phyloP scores from a whole-genome alignment of 768 basidiomycete species.

The Punctularia strigosozonata region DNA sequence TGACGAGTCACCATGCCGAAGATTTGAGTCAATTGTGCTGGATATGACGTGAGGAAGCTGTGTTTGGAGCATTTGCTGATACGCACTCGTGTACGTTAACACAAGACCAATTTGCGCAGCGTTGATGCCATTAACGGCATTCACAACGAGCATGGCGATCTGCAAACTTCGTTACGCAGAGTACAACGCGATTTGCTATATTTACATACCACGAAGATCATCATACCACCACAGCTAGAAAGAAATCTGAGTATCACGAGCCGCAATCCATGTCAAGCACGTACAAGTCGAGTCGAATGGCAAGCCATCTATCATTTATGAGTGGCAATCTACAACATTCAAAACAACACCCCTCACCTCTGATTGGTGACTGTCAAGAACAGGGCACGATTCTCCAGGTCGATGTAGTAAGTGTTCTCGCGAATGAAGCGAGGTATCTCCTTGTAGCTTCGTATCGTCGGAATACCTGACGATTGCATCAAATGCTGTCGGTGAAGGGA shows the following conservation, averaged over 20 bases:
- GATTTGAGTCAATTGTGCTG: slow-evolving; percentile 39
- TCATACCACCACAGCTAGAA: slow-evolving; percentile 50
- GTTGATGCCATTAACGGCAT: slow-evolving; percentile 41
- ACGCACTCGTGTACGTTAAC: slow-evolving; percentile 50
- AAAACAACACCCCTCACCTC: slow-evolving; percentile 22
- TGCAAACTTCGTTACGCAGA: slow-evolving; percentile 11
- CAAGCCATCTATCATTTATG: slow-evolving; percentile 42
- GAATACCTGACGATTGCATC: no score
- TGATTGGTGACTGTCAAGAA: slow-evolving; percentile 58
- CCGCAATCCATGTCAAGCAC: no score
- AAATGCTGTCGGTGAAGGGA: no score
- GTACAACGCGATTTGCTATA: neutral
- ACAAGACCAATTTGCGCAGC: slow-evolving; percentile 64
- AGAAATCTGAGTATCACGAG: no score
- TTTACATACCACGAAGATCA: slow-evolving; percentile 38
- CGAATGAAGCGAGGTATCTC: slow-evolving; percentile 47
- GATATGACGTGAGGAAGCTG: neutral
- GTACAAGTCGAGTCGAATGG: slow-evolving; percentile 59
- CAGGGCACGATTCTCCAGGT: slow-evolving; percentile 65
- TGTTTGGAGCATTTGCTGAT: neutral
- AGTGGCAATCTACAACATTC: neutral
- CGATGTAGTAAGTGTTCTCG: slow-evolving; percentile 55
- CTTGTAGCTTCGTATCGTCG: slow-evolving; percentile 66
- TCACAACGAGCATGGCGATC: slow-evolving; percentile 58
- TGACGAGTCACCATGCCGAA: slow-evolving; percentile 45